Evolutionary conservation across 176 grass and related monocot genomes (phyloP).

Genomic region (Alopecurus myosuroides): DNA sequence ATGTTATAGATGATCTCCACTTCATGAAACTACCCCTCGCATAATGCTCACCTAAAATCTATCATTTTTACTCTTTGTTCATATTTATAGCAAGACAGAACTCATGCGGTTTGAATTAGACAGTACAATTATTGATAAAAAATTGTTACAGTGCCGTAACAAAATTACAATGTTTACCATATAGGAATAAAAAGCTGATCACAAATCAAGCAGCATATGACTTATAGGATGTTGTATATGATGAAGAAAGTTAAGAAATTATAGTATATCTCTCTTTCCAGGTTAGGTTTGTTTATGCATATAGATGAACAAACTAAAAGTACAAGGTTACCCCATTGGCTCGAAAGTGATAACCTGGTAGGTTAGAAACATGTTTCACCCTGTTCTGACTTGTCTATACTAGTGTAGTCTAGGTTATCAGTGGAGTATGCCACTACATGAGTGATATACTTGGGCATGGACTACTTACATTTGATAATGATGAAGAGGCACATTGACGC

Average conservation of each 20-base stretch:
- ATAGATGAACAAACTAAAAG: background rate
- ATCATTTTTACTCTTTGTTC: slow-evolving; percentile 29
- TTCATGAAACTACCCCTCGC: slow-evolving; percentile 12
- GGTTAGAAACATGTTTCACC: background rate
- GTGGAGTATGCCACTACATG: background rate
- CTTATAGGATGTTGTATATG: background rate
- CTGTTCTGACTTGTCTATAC: background rate
- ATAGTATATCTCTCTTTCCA: background rate
- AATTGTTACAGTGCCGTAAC: background rate
- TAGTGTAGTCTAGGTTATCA: background rate
- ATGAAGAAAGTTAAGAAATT: background rate
- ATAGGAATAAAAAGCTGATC: background rate
- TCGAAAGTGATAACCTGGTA: background rate
- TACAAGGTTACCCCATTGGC: background rate
- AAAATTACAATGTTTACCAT: background rate
- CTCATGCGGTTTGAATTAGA: slow-evolving; percentile 28
- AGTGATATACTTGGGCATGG: background rate
- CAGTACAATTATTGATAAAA: background rate
- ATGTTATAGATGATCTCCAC: background rate
- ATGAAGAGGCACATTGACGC: slow-evolving; percentile 19
- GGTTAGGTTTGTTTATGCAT: background rate
- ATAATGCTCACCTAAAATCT: slow-evolving; percentile 19
- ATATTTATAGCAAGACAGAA: slow-evolving; percentile 36
- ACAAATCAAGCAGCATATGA: background rate
- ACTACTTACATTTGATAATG: slow-evolving; percentile 43